These are phyloP conservation scores for Plantago lanceolata DNA, from an alignment of 305 asterid genomes.

Conservation along the genomic window DNA sequence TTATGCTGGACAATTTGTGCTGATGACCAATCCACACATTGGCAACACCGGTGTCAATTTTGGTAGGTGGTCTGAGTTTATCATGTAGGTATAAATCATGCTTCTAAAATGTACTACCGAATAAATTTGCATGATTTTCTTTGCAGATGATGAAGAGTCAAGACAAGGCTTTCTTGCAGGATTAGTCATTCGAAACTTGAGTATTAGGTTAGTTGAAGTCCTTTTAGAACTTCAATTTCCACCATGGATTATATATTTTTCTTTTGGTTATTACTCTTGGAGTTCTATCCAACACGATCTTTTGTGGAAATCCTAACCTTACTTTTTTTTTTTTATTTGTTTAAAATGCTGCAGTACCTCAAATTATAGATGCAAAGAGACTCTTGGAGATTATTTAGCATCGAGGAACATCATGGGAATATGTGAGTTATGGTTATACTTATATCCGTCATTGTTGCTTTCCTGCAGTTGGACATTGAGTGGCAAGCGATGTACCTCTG, in stretches of 20 bases:
- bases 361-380: conserved; percentile 73
- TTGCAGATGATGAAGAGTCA: conserved; percentile 80
- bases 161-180: conserved; percentile 80
- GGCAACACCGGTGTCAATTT: conserved; percentile 92
- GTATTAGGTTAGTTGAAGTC: conserved; percentile 78
- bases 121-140: conserved; percentile 22
- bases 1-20: conserved; percentile 90
- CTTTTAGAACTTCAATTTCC: conserved; percentile 13
- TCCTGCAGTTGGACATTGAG: conserved; percentile 5
- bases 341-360: conserved; percentile 59
- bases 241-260: not conserved
- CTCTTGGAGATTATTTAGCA: conserved; percentile 86
- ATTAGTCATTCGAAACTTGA: conserved; percentile 76
- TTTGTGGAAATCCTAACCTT: conserved; percentile 6
- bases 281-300: conserved; percentile 12
- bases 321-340: conserved; percentile 7
- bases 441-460: conserved; percentile 11
- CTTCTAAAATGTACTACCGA: conserved; percentile 13
- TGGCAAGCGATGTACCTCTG: not conserved
- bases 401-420: conserved; percentile 88
- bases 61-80: conserved; percentile 44
- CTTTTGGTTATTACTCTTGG: not conserved
- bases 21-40: conserved; percentile 93
- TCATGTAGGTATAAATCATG: not conserved
- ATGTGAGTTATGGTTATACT: conserved; percentile 55